Evolutionary conservation across 495 filamentous ascomycete genomes (phyloP), one percentile per base, ranked within the genome.

Genomic region (Hypoxylon intermedium): DNA sequence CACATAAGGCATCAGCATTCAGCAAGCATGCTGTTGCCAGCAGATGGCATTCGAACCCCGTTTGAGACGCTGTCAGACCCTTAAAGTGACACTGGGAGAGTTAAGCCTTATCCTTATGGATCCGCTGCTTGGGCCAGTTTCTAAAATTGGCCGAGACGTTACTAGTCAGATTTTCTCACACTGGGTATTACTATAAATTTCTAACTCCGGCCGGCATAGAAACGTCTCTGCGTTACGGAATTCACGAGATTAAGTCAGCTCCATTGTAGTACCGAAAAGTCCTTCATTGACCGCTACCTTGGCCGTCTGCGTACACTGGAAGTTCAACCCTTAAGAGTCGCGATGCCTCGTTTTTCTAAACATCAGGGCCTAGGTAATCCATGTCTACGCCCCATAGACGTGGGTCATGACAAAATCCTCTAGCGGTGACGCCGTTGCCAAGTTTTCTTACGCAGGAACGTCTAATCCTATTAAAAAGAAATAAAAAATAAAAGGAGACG

Each of bases 381-480:
- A 13, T 30, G 48, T 44, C 48, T 24, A 53, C 33, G 37, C 41
- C 16, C 26, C 15, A 46, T 13, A 21, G n/a, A 36, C 16, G 41
- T 53, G 44, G 34, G 53, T 41, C 26, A 49, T 54, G 54, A 37
- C 54, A 31, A 44, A 40, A 37, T 42, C 23, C 20, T 64, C 50
- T 59, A 34, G 49, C 54, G 62, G 55, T 56, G 55, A 47, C 50
- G 31, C 44, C 61, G 51, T 45, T 52, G 38, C 55, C 52, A 60
- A 65, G n/a, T 42, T 40, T 30, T 49, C 0, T 20, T 30, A 19
- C 23, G 31, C 21, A 31, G 18, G 40, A 11, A 45, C 52, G 28
- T 44, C 18, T 30, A 36, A 41, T 34, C 13, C 38, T 23, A 23
- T 6, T 36, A 15, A 31, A 23, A 23, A 13, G 42, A 41, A 42